Evolutionary conservation across 129 eudicot species (phyloP).

Genomic region (Helichrysum umbraculigerum): DNA sequence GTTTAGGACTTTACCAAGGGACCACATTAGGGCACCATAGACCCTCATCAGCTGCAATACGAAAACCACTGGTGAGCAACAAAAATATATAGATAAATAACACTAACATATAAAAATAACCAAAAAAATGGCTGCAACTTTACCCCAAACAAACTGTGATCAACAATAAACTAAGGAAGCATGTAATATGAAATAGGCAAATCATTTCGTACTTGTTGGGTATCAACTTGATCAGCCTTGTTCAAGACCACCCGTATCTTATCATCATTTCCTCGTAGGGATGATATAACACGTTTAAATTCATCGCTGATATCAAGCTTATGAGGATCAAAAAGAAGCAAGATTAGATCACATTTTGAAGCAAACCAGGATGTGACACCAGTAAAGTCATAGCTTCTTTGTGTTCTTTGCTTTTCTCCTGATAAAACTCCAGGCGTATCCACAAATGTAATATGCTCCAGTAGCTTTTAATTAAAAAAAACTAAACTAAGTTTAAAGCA

Average conservation of each 20-base stretch:
- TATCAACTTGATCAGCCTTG: constrained; percentile 98
- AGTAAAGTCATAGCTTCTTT: constrained; percentile 94
- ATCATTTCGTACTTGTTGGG: constrained; percentile 70
- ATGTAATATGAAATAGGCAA: neutral
- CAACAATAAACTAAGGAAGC: neutral
- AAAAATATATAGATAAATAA: neutral
- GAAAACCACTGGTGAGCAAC: constrained; percentile 18
- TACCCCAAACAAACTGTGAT: too few relatives aligned
- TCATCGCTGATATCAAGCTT: constrained; percentile 97
- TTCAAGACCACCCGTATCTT: constrained; percentile 93
- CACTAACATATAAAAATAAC: neutral
- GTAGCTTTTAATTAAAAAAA: constrained; percentile 44
- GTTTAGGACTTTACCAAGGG: constrained; percentile 92
- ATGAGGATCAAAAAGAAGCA: constrained; percentile 93
- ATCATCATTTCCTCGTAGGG: constrained; percentile 92
- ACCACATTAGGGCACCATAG: constrained; percentile 99
- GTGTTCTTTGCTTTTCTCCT: constrained; percentile 95
- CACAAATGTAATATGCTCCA: constrained; percentile 94
- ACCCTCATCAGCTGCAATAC: constrained; percentile 84
- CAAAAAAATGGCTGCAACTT: constrained; percentile 7
- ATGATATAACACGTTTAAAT: constrained; percentile 86
- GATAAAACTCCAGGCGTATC: constrained; percentile 98
- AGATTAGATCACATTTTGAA: constrained; percentile 80
- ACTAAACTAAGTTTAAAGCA: neutral
- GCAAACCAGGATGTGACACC: constrained; percentile 99